A percentile compares a stretch with the other conserved stretches of the same genome.
These are phyloP conservation scores for Cytospora schulzeri DNA, from an alignment of 2,329 filamentous ascomycete species.

Conservation along the genomic window DNA sequence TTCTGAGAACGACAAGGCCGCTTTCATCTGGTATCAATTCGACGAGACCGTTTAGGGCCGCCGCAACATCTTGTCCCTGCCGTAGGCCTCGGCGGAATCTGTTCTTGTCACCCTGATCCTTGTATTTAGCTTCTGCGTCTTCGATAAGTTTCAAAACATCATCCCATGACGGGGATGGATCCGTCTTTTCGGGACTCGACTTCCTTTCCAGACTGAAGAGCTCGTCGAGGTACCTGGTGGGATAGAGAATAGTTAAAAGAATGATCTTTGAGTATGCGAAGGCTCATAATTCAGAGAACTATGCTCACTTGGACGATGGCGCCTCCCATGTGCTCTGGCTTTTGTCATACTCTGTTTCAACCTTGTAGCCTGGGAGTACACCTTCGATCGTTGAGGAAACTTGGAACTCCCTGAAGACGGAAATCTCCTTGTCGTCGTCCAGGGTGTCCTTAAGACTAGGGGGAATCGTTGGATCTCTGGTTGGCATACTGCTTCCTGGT, in stretches of 20 bases:
- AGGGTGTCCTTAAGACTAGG: neutral
- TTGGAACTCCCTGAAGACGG: neutral
- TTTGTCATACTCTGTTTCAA: neutral
- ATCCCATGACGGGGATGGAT: neutral
- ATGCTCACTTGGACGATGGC: too few species aligned
- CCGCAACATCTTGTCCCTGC: neutral
- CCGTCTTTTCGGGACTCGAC: neutral
- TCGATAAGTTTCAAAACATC: neutral
- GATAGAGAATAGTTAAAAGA: too few species aligned
- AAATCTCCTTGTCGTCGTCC: neutral
- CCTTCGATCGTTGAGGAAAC: neutral
- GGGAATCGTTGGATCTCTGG: neutral
- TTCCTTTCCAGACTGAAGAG: too few species aligned
- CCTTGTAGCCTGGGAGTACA: neutral
- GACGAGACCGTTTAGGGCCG: neutral
- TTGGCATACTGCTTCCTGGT: neutral
- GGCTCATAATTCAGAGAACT: too few species aligned
- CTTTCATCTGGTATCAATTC: slow-evolving; percentile 2
- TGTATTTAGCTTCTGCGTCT: neutral
- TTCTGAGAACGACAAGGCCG: neutral
- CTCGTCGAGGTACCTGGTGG: too few species aligned
- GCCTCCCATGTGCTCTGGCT: neutral
- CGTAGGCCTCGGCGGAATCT: neutral
- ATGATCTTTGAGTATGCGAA: too few species aligned
- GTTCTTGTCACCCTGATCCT: neutral